Evolutionary conservation across 2,329 filamentous ascomycete species (phyloP).

Genomic region (Exophiala spinifera): DNA sequence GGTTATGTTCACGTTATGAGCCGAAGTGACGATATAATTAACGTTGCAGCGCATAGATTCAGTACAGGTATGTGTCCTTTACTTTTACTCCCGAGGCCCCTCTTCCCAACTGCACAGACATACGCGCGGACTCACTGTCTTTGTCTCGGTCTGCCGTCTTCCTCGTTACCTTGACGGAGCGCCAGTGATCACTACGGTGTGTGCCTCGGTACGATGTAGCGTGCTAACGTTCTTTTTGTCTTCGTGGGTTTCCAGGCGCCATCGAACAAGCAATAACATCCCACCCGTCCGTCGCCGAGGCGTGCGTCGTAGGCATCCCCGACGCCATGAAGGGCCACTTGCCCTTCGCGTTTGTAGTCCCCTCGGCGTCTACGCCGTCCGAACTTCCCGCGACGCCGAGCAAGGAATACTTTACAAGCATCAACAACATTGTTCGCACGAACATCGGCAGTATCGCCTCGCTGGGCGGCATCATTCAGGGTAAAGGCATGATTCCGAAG

Average conservation of each 20-base stretch:
- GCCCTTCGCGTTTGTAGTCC: slow-evolving; percentile 82
- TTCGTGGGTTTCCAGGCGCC: slow-evolving; percentile 53
- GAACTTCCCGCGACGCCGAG: slow-evolving; percentile 37
- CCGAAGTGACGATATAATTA: slow-evolving; percentile 80
- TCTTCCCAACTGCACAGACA: no score
- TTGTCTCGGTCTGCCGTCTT: no score
- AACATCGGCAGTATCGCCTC: slow-evolving; percentile 86
- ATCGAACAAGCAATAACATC: slow-evolving; percentile 89
- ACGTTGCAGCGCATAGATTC: slow-evolving; percentile 89
- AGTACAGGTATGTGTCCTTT: slow-evolving; percentile 65
- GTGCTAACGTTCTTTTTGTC: background rate
- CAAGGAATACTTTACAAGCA: slow-evolving; percentile 42
- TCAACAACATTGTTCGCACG: slow-evolving; percentile 60
- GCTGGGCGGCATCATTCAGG: slow-evolving; percentile 81
- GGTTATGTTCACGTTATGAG: slow-evolving; percentile 64
- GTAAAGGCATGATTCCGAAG: slow-evolving; percentile 83
- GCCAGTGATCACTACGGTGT: no score
- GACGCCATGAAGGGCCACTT: slow-evolving; percentile 85
- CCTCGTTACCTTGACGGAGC: no score
- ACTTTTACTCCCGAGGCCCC: no score
- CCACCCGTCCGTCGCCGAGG: slow-evolving; percentile 75
- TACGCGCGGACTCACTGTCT: no score
- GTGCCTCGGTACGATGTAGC: no score
- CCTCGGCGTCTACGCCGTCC: slow-evolving; percentile 42
- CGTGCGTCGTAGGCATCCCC: slow-evolving; percentile 80